Conservation (phyloP, 108 stramenopile species). For the Bacterosira constricta region DNA sequence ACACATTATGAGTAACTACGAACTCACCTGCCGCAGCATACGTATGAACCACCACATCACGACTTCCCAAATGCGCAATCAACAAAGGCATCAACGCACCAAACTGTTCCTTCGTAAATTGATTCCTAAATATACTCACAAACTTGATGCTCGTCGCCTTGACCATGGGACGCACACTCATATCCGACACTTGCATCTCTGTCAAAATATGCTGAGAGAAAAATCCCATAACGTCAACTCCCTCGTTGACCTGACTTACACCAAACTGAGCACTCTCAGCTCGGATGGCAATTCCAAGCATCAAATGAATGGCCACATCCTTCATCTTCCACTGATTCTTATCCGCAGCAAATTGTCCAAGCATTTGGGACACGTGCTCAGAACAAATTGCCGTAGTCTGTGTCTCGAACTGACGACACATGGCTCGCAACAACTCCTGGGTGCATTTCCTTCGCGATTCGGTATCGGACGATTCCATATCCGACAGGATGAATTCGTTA, state of each 20-base stretch:
- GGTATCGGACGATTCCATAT: constrained; percentile 95
- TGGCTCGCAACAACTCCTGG: constrained; percentile 90
- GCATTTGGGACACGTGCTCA: constrained; percentile 83
- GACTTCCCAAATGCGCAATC: constrained; percentile 68
- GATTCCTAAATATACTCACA: constrained; percentile 95
- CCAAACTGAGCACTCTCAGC: constrained; percentile 81
- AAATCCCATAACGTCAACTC: constrained; percentile 89
- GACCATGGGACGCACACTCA: constrained; percentile 83
- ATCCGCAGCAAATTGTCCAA: constrained; percentile 68
- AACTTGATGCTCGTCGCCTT: constrained; percentile 94
- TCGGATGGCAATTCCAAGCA: constrained; percentile 91
- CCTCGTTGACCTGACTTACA: constrained; percentile 84
- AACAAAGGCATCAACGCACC: constrained; percentile 73
- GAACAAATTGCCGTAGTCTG: constrained; percentile 85
- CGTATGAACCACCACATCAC: constrained; percentile 92
- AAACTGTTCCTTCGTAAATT: constrained; percentile 78
- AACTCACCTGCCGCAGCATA: constrained; percentile 80
- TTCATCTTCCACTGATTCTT: constrained; percentile 86
- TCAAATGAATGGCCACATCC: constrained; percentile 95
- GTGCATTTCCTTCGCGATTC: constrained; percentile 94
- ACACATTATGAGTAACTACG: no score
- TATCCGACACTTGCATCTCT: constrained; percentile 85
- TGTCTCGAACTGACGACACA: constrained; percentile 92
- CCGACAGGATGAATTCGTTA: constrained; percentile 92
- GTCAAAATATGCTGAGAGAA: constrained; percentile 83